phyloP scores from a whole-genome alignment of 192 early-diverging fungal species.

The Coemansia sp. region DNA sequence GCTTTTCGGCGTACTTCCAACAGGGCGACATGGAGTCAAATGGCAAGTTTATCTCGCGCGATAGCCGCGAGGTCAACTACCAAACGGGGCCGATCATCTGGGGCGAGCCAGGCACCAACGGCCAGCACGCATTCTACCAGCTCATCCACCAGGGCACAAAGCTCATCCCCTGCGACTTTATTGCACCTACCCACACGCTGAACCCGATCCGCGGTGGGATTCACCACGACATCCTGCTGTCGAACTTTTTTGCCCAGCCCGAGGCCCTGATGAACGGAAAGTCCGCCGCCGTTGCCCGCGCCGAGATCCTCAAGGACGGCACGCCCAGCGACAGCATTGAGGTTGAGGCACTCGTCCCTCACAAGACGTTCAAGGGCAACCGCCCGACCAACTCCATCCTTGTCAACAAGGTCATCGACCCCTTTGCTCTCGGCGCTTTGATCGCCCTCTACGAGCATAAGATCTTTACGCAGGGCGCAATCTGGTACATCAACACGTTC shows the following conservation, averaged over 20 bases:
- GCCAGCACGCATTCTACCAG: constrained; percentile 99
- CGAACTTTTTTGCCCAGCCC: constrained; percentile 99
- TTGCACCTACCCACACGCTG: constrained; percentile 89
- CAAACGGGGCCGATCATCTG: constrained; percentile 96
- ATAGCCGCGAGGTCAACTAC: constrained; percentile 76
- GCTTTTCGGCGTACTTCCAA: constrained; percentile 99
- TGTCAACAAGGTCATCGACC: constrained; percentile 84
- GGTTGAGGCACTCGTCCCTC: constrained; percentile 71
- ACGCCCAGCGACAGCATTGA: constrained; percentile 38
- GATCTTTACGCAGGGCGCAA: constrained; percentile 97
- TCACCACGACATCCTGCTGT: constrained; percentile 95
- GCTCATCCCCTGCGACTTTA: constrained; percentile 92
- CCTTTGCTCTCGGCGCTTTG: constrained; percentile 84
- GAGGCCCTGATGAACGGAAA: constrained; percentile 98
- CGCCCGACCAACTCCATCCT: constrained; percentile 95
- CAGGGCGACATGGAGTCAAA: constrained; percentile 99
- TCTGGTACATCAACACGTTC: constrained; percentile 98
- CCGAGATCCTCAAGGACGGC: constrained; percentile 73
- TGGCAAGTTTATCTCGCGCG: constrained; percentile 89
- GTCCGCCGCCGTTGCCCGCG: constrained; percentile 68
- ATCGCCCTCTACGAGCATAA: constrained; percentile 99
- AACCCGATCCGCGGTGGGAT: constrained; percentile 82
- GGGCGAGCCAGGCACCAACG: constrained; percentile 99
- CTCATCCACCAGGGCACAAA: constrained; percentile 99
- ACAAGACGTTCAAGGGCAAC: constrained; percentile 99